Percentiles rank a stretch among this genome's conserved stretches.
These are phyloP conservation scores for Anastatica hierochuntica DNA, from an alignment of 345 rosid species.

Conservation along the genomic window DNA sequence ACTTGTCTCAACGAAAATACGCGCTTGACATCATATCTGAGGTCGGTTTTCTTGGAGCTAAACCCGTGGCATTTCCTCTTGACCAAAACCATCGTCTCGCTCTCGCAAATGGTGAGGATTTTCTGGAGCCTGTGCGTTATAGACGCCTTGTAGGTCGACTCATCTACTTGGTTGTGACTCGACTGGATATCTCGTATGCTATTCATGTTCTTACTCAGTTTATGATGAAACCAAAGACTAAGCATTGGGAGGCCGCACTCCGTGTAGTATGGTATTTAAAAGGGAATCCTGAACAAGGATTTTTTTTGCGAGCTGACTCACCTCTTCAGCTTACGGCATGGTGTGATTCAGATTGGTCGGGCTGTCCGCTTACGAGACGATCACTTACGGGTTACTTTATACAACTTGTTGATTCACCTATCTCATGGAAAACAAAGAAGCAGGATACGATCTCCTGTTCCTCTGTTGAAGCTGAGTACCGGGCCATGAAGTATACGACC, in stretches of 20 bases:
- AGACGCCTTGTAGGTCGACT: neutral
- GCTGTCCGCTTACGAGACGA: neutral
- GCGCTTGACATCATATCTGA: too few relatives aligned
- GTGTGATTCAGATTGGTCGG: neutral
- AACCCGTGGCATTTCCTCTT: too few relatives aligned
- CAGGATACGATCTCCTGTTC: neutral
- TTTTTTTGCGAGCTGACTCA: neutral
- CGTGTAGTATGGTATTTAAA: neutral
- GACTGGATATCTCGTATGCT: neutral
- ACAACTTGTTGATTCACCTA: neutral
- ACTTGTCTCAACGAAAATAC: too few relatives aligned
- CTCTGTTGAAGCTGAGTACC: neutral
- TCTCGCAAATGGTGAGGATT: neutral
- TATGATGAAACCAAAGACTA: neutral
- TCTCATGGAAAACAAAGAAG: neutral
- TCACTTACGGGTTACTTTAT: neutral
- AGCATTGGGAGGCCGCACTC: neutral
- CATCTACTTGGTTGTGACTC: neutral
- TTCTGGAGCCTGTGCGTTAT: neutral
- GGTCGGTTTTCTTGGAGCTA: too few relatives aligned
- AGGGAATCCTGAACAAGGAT: neutral
- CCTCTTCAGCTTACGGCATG: neutral
- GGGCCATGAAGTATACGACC: too few relatives aligned
- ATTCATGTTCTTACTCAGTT: neutral
- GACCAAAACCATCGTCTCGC: too few relatives aligned